Evolutionary conservation across 2,329 filamentous ascomycete genomes (phyloP).

Genomic region (Clonostachys sp.): DNA sequence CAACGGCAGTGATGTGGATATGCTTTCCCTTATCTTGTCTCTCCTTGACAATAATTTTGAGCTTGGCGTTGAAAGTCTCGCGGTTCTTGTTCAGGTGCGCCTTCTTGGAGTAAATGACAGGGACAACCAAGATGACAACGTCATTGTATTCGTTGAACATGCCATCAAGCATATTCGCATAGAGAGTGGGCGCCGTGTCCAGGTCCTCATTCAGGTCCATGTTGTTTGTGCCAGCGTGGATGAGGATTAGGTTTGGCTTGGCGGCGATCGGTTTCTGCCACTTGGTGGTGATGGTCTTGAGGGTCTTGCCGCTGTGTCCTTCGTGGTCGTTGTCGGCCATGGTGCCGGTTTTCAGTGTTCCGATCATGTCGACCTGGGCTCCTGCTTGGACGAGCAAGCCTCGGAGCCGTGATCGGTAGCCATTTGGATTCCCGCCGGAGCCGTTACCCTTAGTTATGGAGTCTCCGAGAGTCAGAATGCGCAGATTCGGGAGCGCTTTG

Average conservation of each 20-base stretch:
- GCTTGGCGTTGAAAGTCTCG: constrained; percentile 21
- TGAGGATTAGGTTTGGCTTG: constrained; percentile 12
- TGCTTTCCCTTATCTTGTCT: constrained; percentile 5
- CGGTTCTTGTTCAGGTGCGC: constrained; percentile 14
- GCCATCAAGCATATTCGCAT: constrained; percentile 8
- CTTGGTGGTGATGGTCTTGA: constrained; percentile 4
- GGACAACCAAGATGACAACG: constrained; percentile 9
- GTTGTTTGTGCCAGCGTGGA: constrained; percentile 15
- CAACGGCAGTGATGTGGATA: constrained; percentile 5
- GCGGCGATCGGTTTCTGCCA: constrained; percentile 2
- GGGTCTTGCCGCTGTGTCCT: constrained; percentile 6
- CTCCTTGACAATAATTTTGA: constrained; percentile 12
- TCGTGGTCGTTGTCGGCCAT: constrained; percentile 10
- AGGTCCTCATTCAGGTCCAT: constrained; percentile 6
- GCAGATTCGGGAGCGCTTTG: constrained; percentile 2
- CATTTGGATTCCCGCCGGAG: constrained; percentile 2
- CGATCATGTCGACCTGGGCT: constrained; percentile 6
- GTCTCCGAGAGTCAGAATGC: constrained; percentile 5
- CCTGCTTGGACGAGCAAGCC: neutral
- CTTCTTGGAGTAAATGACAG: constrained; percentile 11
- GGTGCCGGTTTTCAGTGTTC: constrained; percentile 1
- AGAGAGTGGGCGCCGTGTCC: constrained; percentile 5
- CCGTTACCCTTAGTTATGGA: constrained; percentile 5
- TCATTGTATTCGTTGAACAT: constrained; percentile 7
- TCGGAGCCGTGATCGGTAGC: constrained; percentile 4